Percentiles rank a stretch among this genome's conserved stretches.
These are phyloP conservation scores for Pythium guiyangense DNA, from an alignment of 352 stramenopile species.

Conservation along the genomic window DNA sequence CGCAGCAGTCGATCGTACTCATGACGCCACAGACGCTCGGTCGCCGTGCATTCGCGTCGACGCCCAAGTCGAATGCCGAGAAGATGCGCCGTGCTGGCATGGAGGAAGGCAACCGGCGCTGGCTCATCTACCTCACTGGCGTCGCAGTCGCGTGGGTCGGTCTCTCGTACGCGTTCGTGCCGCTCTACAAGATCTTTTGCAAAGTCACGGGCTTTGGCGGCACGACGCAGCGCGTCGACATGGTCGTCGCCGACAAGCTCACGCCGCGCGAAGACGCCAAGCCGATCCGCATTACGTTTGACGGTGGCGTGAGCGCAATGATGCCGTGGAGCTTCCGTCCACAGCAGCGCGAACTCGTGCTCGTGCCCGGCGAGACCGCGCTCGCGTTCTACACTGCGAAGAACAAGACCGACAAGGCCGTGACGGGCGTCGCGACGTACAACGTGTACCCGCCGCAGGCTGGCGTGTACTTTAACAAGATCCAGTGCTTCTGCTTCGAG, in stretches of 20 bases:
- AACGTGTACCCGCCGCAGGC: slow-evolving; percentile 98
- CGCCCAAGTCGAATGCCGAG: slow-evolving; percentile 39
- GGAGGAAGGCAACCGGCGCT: slow-evolving; percentile 87
- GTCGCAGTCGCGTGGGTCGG: slow-evolving; percentile 92
- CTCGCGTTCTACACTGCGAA: slow-evolving; percentile 98
- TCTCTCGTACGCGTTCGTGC: slow-evolving; percentile 96
- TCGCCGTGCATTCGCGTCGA: slow-evolving; percentile 39
- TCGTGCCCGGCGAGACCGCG: slow-evolving; percentile 97
- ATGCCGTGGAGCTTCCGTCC: slow-evolving; percentile 98
- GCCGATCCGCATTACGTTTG: slow-evolving; percentile 96
- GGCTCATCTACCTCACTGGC: slow-evolving; percentile 92
- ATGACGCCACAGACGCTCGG: too few species aligned
- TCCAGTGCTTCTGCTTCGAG: slow-evolving; percentile 99
- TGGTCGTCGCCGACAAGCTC: slow-evolving; percentile 80
- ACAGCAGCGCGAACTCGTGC: slow-evolving; percentile 91
- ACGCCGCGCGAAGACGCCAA: slow-evolving; percentile 88
- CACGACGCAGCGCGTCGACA: slow-evolving; percentile 85
- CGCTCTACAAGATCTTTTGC: slow-evolving; percentile 99
- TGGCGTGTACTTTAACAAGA: slow-evolving; percentile 99
- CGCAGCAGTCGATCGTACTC: slow-evolving; percentile 7
- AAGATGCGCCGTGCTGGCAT: slow-evolving; percentile 42
- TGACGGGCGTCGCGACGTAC: slow-evolving; percentile 99
- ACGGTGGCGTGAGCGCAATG: slow-evolving; percentile 91
- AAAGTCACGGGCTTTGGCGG: slow-evolving; percentile 97
- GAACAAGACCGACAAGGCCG: slow-evolving; percentile 96